Evolutionary conservation across 768 basidiomycete genomes (phyloP), one percentile per base, ranked within the genome.

Genomic region (Lentinula detonsa): DNA sequence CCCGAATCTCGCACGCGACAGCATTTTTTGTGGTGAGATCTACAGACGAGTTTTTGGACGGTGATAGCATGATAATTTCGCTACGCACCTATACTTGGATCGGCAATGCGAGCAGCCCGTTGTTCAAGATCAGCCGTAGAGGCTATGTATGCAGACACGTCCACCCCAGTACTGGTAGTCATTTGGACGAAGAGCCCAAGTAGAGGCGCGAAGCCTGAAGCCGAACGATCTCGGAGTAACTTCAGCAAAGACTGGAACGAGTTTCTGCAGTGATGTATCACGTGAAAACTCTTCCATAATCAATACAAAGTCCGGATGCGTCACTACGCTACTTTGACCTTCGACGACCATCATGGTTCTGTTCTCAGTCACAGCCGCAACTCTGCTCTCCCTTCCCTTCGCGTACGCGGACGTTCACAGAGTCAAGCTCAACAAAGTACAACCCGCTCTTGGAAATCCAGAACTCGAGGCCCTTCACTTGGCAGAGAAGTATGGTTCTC

Each of bases 401-500:
- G 76, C 81, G 68, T 78, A 78, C 64, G 81, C 81, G 18, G 77
- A 73, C 64, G 78, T 93, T 1, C 88, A 88, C 82, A 94, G 84
- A 70, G 84, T 97, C 72, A 95, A 94, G 74, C 86, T 98, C 34
- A 84, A 93, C 75, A 97, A 97, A 78, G 70, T 96, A 1, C 81
- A 88, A 16, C 77, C 81, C 45, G 78, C 77, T n/a, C 73, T 76
- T 13, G 81, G 78, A 69, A 86, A 87, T 61, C 85, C 89, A 21
- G 71, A 80, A 28, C 77, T 92, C 52, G 88, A 93, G 76, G 84
- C 84, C 49, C 90, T 88, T 21, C 93, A 91, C 72, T 88, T 98
- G 61, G 87, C 89, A n/a, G 84, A 93, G 81, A 98, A 99, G 81
- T 97, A 98, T 81, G 86, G 91, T 57, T 83, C 78, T 57, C 68